Base-by-base conservation (phyloP, 805 yeast genomes). In the Wickerhamiella allomyrinae region DNA sequence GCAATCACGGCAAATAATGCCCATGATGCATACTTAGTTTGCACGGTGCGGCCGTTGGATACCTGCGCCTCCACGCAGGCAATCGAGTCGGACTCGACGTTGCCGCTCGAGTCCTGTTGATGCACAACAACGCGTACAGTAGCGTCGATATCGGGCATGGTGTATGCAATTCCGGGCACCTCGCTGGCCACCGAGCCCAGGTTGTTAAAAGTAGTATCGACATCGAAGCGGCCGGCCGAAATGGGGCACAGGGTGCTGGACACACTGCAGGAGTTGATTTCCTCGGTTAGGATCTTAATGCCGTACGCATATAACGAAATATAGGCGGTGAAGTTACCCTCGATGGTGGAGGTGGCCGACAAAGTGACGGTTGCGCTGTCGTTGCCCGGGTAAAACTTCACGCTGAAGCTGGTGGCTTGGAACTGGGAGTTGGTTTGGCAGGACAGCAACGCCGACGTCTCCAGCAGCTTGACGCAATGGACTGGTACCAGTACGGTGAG, bases 121-220 rank as follows among this genome's bases (percentile, higher is more conserved):
- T 76, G 75, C 3, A 80, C 79, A 15, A 73, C 60, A 33, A 93
- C 87, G 48, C 77, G 67, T 22, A 87, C 95, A 47, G 81, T 73
- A 3, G 95, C 99, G 57, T 91, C 99, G 50, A 91, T 67, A 60
- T 91, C 95, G 0, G 99, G 99, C 41, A 91, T 72, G 1, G 89
- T 76, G 62, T 76, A 91, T 2, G 95, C 95, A 19, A 91, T 68
- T 8, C 76, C 71, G 1, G 98, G 98, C 44, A 91, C 71, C 45
- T 70, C 61, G 10, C 62, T 58, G 4, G 45, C 36, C 42, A 76
- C 54, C 21, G 63, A 59, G 7, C 46, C 42, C 9, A 67, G 57
- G 8, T 85, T 49, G 4, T 53, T 47, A 51, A 76, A 69, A 23
- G 65, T 60, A 13, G 80, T 69, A 17, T 44, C 40, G 34, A 89